These are phyloP conservation scores for Alloascoidea africana DNA, from an alignment of 805 yeast species.

Conservation along the genomic window DNA sequence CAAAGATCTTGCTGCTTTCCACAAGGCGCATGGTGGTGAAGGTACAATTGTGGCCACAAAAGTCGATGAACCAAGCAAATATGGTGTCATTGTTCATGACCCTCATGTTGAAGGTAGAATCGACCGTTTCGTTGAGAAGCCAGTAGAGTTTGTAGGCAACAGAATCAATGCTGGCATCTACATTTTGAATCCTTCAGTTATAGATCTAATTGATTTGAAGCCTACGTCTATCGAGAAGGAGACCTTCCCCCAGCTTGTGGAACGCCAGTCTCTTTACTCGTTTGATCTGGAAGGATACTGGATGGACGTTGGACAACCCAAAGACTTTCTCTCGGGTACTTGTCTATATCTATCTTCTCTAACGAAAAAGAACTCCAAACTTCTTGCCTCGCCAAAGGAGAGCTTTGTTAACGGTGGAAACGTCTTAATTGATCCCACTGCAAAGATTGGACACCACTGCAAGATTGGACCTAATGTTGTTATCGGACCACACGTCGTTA, in stretches of 20 bases:
- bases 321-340: slow-evolving; percentile 96
- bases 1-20: slow-evolving; percentile 82
- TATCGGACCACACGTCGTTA: slow-evolving; percentile 88
- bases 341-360: slow-evolving; percentile 79
- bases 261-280: slow-evolving; percentile 76
- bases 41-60: slow-evolving; percentile 99
- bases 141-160: slow-evolving; percentile 98
- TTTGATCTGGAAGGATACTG: slow-evolving; percentile 98
- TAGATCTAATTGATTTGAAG: slow-evolving; percentile 91
- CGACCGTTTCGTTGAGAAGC: slow-evolving; percentile 98
- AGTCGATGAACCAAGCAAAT: slow-evolving; percentile 98
- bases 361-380: slow-evolving; percentile 62
- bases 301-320: slow-evolving; percentile 99
- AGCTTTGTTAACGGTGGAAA: slow-evolving; percentile 77
- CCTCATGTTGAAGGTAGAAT: slow-evolving; percentile 89
- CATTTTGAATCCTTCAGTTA: slow-evolving; percentile 93
- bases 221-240: slow-evolving; percentile 99
- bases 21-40: slow-evolving; percentile 88
- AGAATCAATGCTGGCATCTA: slow-evolving; percentile 99
- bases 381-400: slow-evolving; percentile 44
- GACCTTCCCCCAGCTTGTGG: slow-evolving; percentile 94
- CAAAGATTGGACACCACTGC: slow-evolving; percentile 82
- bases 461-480: slow-evolving; percentile 97
- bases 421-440: slow-evolving; percentile 89
- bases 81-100: slow-evolving; percentile 98